A percentile compares a stretch with the other conserved stretches of the same genome.
These are phyloP conservation scores for Ogataea nitratoaversa DNA, from an alignment of 805 yeast species.

Conservation along the genomic window DNA sequence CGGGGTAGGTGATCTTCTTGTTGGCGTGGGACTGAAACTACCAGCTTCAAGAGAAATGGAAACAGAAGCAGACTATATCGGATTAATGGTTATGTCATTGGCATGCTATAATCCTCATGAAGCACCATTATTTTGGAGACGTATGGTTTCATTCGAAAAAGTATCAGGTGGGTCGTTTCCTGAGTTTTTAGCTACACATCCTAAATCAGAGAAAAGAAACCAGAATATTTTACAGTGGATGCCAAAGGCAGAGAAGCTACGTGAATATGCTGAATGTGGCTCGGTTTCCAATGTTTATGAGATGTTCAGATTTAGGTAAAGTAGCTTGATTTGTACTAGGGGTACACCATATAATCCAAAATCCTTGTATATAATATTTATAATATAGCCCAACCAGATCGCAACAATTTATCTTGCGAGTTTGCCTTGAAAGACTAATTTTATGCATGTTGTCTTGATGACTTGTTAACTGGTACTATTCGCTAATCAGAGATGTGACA, in stretches of 20 bases:
- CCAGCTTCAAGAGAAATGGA: constrained; percentile 95
- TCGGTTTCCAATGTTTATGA: constrained; percentile 4
- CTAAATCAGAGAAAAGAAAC: constrained; percentile 72
- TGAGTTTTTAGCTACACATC: constrained; percentile 85
- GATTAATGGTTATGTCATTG: constrained; percentile 83
- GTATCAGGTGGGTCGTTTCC: constrained; percentile 32
- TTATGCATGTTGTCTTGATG: too few species aligned
- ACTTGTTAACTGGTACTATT: too few species aligned
- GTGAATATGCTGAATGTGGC: constrained; percentile 40
- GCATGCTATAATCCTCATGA: constrained; percentile 82
- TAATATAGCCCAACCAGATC: too few species aligned
- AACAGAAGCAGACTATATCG: constrained; percentile 93
- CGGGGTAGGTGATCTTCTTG: constrained; percentile 41
- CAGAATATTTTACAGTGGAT: constrained; percentile 65
- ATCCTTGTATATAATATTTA: too few species aligned
- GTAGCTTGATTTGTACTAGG: not conserved
- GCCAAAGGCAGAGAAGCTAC: constrained; percentile 47
- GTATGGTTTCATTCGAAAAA: constrained; percentile 62
- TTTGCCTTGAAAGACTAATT: too few species aligned
- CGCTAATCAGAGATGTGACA: too few species aligned
- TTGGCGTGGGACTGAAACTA: constrained; percentile 58
- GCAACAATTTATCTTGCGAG: too few species aligned
- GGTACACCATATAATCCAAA: too few species aligned
- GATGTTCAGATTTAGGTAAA: constrained; percentile 7
- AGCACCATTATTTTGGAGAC: constrained; percentile 73